phyloP scores from a whole-genome alignment of 495 filamentous ascomycete genomes.

The Venustampulla echinocandica region DNA sequence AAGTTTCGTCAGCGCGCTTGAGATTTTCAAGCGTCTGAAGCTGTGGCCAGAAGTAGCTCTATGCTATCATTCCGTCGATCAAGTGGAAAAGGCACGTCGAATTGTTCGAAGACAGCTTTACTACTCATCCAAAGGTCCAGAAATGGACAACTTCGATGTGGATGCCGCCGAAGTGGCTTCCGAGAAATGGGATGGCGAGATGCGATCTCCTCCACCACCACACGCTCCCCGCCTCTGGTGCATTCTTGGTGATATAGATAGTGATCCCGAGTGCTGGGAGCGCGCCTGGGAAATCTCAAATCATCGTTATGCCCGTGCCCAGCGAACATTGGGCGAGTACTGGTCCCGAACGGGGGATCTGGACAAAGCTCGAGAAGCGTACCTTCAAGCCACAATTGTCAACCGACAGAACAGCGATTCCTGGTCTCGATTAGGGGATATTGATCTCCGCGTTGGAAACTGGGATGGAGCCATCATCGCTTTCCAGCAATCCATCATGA shows the following conservation, averaged over 20 bases:
- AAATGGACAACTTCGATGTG: constrained; percentile 43
- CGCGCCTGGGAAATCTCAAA: constrained; percentile 84
- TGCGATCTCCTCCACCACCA: constrained; percentile 59
- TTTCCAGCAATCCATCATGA: constrained; percentile 67
- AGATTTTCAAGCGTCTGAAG: constrained; percentile 90
- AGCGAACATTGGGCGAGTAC: constrained; percentile 74
- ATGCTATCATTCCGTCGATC: constrained; percentile 52
- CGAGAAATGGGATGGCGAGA: constrained; percentile 43
- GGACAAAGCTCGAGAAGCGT: constrained; percentile 66
- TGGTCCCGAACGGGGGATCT: constrained; percentile 57
- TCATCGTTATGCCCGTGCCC: constrained; percentile 72
- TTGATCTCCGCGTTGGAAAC: constrained; percentile 63
- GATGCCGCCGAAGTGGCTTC: constrained; percentile 37
- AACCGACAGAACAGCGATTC: constrained; percentile 72
- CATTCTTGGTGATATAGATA: constrained; percentile 85
- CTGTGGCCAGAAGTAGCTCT: constrained; percentile 95
- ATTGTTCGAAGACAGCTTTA: constrained; percentile 74
- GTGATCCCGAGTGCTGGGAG: constrained; percentile 63
- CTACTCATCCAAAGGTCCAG: constrained; percentile 38
- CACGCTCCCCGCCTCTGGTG: constrained; percentile 87
- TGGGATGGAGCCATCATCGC: constrained; percentile 81
- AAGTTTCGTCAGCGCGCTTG: constrained; percentile 78
- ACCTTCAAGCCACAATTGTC: constrained; percentile 62
- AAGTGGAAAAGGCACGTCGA: constrained; percentile 69
- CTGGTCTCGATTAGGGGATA: constrained; percentile 89